Base-by-base conservation (phyloP, 257 asterid genomes). In the Rubia yunnanensis region DNA sequence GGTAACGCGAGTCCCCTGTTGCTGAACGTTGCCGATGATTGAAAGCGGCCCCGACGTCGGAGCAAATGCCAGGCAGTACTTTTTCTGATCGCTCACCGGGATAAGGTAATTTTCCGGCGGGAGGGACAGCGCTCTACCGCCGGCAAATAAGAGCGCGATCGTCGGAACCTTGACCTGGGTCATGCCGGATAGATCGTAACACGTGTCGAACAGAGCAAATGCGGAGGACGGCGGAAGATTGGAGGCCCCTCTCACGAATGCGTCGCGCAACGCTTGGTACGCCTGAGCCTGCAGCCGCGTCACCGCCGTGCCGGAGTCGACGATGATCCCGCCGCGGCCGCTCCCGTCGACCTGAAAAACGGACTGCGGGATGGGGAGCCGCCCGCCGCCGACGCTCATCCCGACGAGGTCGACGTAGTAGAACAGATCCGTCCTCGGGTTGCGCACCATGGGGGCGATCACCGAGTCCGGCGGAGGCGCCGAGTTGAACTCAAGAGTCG, bases 251-350 rank as follows among this genome's bases (percentile, higher is more conserved):
- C 58, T 63, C 50, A 14, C 72, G 77, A 92, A 92, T 9, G 86
- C 64, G 55, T 85, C 85, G 2, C 97, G 78, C 60, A 89, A 28
- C 7, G 79, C 1, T 24, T 17, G 31, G 64, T 92, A 89, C 2
- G 86, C 96, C 56, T 44, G 78, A 32, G 76, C 26, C 70, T 69
- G 78, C 20, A 89, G 56, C 83, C 96, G 78, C 6, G 95, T 89
- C 73, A 92, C 87, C 55, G 96, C 89, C 58, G 98, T 92, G 3
- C 98, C 96, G 5, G 98, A 92, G 70, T 92, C 98, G 0, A 92
- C 81, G 53, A 92, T 87, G 66, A 89, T 83, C 1, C 98, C 98
- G 1, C 96, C 96, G 15, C 77, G 77, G 0, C 98, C 96, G 46
- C 75, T 66, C 0, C 48, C 9, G 27, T 78, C 79, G 27, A 92